Conservation (phyloP, 345 rosid genomes). For the Citrus cavaleriei region DNA sequence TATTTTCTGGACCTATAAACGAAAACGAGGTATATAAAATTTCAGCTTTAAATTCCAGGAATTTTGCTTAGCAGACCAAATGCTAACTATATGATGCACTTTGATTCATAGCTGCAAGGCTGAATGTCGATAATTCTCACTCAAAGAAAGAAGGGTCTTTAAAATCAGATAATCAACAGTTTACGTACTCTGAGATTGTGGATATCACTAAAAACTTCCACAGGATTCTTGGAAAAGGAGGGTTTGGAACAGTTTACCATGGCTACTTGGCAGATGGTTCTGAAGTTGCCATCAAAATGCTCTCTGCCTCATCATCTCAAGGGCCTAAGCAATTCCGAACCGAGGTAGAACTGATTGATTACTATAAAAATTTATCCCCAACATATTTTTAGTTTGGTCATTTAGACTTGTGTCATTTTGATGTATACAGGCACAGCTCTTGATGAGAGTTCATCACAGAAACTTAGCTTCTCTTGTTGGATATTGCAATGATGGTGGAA, state of each 20-base stretch:
- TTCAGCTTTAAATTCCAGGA: not conserved
- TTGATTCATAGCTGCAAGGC: not conserved
- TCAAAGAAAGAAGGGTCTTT: not conserved
- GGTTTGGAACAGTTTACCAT: constrained; percentile 32
- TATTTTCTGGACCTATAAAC: constrained; percentile 13
- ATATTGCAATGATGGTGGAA: constrained; percentile 32
- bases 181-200: constrained; percentile 21
- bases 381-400: not conserved
- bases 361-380: not conserved
- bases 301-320: constrained; percentile 22
- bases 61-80: not conserved
- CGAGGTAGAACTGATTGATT: constrained; percentile 15
- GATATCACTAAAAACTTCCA: constrained; percentile 25
- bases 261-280: constrained; percentile 21
- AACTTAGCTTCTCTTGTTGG: constrained; percentile 38
- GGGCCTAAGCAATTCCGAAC: constrained; percentile 29
- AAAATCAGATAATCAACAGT: constrained; percentile 14
- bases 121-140: not conserved
- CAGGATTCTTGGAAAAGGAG: constrained; percentile 32
- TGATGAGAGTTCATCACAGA: constrained; percentile 39
- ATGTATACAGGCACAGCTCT: constrained; percentile 31
- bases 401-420: not conserved
- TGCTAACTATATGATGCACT: not conserved
- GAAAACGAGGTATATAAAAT: constrained; percentile 16
- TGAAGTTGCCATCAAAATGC: constrained; percentile 34